These are phyloP conservation scores for Botrytis elliptica DNA, from an alignment of 2,329 filamentous ascomycete genomes.

Conservation along the genomic window DNA sequence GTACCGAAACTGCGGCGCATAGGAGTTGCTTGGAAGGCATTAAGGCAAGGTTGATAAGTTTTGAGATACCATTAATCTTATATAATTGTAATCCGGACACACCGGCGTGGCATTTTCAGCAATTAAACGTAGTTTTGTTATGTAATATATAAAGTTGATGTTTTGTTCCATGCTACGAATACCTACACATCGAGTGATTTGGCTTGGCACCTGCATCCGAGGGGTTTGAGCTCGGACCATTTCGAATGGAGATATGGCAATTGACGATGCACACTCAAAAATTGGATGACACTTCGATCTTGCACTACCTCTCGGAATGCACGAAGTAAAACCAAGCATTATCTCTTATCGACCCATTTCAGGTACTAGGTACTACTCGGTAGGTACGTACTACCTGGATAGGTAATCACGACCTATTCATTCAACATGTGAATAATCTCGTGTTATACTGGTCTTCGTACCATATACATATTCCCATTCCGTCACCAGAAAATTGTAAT, in stretches of 20 bases:
- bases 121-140: background rate
- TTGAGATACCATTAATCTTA: slow-evolving; percentile 1
- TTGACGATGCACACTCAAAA: background rate
- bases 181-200: too few species aligned
- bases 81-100: background rate
- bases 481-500: background rate
- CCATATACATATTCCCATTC: slow-evolving; percentile 21
- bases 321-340: background rate
- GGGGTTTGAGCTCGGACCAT: slow-evolving; percentile 4
- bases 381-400: background rate
- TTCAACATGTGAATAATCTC: slow-evolving; percentile 29
- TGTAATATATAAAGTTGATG: background rate
- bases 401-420: background rate
- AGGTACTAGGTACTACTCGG: background rate
- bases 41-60: slow-evolving; percentile 39
- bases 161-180: too few species aligned
- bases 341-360: background rate
- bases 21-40: slow-evolving; percentile 56
- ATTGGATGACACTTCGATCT: slow-evolving; percentile 1
- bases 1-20: slow-evolving; percentile 50
- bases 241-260: background rate
- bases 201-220: background rate
- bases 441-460: slow-evolving; percentile 23
- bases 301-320: background rate
- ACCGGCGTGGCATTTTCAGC: background rate